Conservation (phyloP, 2,329 filamentous ascomycete genomes). For the Tolypocladium amazonense region DNA sequence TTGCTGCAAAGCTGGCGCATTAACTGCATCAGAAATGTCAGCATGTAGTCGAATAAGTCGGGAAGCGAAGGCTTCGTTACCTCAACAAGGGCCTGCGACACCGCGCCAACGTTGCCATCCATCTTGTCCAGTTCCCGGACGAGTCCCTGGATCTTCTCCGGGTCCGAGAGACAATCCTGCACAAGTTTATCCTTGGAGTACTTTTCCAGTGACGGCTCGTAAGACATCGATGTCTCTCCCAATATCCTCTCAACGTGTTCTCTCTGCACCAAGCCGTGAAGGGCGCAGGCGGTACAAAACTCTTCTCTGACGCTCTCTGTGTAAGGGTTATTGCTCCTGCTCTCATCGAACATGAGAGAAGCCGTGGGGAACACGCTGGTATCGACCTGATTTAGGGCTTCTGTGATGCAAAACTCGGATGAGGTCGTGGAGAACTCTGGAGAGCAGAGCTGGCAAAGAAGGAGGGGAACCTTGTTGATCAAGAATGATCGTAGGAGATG, state of each 20-base stretch:
- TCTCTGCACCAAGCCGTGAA: constrained; percentile 76
- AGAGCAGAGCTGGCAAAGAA: constrained; percentile 42
- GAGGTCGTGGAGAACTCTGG: constrained; percentile 68
- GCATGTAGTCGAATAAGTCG: background rate
- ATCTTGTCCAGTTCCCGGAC: constrained; percentile 78
- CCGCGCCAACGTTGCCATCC: constrained; percentile 83
- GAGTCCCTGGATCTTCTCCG: constrained; percentile 63
- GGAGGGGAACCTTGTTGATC: constrained; percentile 53
- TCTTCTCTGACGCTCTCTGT: constrained; percentile 53
- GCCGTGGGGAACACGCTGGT: constrained; percentile 62
- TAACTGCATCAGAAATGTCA: constrained; percentile 32
- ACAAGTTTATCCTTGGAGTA: constrained; percentile 72
- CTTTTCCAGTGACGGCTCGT: constrained; percentile 60
- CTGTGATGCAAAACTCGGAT: constrained; percentile 54
- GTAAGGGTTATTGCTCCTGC: constrained; percentile 45
- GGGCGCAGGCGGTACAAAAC: constrained; percentile 81
- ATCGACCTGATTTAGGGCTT: constrained; percentile 72
- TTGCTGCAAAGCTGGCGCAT: constrained; percentile 58
- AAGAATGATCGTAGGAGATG: constrained; percentile 79
- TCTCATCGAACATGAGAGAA: constrained; percentile 48
- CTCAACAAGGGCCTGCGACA: constrained; percentile 67
- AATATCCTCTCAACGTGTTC: constrained; percentile 69
- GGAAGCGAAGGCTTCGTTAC: constrained; percentile 25
- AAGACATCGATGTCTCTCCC: constrained; percentile 75
- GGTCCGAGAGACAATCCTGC: constrained; percentile 65